A percentile compares a stretch with the other conserved stretches of the same genome.
Conservation (phyloP, 73 alveolate genomes). For the Paramecium pentaurelia region DNA sequence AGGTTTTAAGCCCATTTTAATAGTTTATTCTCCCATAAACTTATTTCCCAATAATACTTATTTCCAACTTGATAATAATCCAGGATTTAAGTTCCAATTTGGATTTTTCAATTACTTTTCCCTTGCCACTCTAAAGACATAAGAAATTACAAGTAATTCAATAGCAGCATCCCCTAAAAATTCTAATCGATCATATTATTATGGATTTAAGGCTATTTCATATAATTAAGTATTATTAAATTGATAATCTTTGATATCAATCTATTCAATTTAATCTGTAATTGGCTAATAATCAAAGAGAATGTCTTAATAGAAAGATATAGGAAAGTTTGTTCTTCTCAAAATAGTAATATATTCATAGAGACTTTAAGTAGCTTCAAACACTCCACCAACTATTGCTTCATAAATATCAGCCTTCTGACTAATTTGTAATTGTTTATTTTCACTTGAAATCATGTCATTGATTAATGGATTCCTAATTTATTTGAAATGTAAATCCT, state of each 20-base stretch:
- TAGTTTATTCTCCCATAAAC: constrained; percentile 21
- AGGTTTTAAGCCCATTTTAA: background rate
- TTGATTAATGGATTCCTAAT: background rate
- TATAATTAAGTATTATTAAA: background rate
- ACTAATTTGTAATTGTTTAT: background rate
- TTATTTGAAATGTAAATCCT: constrained; percentile 3
- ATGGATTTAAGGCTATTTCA: background rate
- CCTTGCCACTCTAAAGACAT: background rate
- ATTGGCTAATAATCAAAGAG: background rate
- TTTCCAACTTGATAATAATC: background rate
- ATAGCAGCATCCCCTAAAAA: constrained; percentile 50
- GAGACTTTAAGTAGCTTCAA: background rate
- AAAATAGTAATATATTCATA: constrained; percentile 4
- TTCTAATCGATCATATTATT: background rate
- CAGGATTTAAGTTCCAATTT: background rate
- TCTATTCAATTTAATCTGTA: too few species aligned
- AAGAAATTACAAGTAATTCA: background rate
- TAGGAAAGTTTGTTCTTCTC: constrained; percentile 36
- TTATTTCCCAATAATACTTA: background rate
- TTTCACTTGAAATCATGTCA: background rate
- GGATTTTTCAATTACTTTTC: background rate
- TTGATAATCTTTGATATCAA: background rate
- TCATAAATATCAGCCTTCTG: constrained; percentile 37
- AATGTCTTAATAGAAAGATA: background rate
- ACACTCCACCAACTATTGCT: constrained; percentile 3